Evolutionary conservation across 805 yeast species (phyloP), one percentile per base, ranked within the genome.

Genomic region (Candida krabiensis): DNA sequence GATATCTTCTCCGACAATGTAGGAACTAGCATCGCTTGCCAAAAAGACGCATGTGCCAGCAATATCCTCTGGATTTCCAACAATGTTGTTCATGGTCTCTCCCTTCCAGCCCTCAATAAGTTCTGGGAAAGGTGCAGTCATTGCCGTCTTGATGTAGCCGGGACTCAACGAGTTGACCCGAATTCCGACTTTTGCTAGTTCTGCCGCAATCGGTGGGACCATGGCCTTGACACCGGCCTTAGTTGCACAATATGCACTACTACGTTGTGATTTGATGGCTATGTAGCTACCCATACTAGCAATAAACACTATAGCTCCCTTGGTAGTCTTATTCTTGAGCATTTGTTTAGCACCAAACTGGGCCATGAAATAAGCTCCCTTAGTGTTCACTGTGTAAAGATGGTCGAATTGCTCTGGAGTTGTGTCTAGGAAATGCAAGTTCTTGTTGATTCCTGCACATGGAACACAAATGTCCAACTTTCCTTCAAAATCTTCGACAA

Each of bases 11-110:
- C 79, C 79, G 19, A 75, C 69, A 36, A 75, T 69, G 49, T 61
- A 74, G 28, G 70, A 59, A 19, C 75, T 62, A 26, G 79, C 79
- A 51, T 73, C 75, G 37, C 80, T 61, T 8, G 76, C 79, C 48
- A 74, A 64, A 57, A 71, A 73, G 35, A 74, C 59, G 54, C 70
- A 73, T n/a, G 77, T 77, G 30, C 79, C 78, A 13, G 66, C 74
- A 42, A 74, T 62, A 47, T 74, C 79, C 41, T 67, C 65, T 28
- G 75, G 71, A 22, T 52, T 50, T 13, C 72, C 77, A 51, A 72
- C 76, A 54, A 77, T 64, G 13, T 74, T 75, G 61, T 64, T 60
- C 44, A 77, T 77, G 14, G 54, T 52, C 28, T 58, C 35, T n/a
- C 38, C 40, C 54, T 55, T 56, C 68, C 66, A 62, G 32, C 52